These are phyloP conservation scores for Monosporozyma aerobia DNA, from an alignment of 805 yeast genomes.

Conservation along the genomic window DNA sequence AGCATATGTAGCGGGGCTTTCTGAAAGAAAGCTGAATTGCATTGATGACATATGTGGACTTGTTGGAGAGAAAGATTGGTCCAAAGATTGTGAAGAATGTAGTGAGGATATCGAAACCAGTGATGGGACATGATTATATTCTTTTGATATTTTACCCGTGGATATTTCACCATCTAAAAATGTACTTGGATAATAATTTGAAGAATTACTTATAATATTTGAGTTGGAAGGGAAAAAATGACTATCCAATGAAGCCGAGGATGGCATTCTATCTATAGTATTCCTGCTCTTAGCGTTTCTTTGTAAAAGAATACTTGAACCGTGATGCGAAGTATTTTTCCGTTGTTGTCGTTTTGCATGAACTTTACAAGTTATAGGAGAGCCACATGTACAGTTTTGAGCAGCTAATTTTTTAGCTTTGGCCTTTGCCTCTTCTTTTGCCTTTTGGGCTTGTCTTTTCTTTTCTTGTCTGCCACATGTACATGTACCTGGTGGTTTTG, in stretches of 20 bases:
- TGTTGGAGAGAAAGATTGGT: conserved; percentile 25
- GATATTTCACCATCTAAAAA: conserved; percentile 16
- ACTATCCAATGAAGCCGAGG: conserved; percentile 12
- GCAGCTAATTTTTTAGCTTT: conserved; percentile 18
- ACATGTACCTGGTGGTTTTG: conserved; percentile 48
- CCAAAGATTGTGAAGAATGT: conserved; percentile 27
- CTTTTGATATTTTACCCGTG: conserved; percentile 24
- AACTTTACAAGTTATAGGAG: conserved; percentile 15
- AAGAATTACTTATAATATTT: conserved; percentile 10
- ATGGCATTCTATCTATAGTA: conserved; percentile 7
- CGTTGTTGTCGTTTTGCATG: conserved; percentile 16
- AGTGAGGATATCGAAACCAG: conserved; percentile 26
- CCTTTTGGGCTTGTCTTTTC: conserved; percentile 29
- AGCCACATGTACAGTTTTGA: conserved; percentile 31
- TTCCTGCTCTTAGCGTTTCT: conserved; percentile 4
- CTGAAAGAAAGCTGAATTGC: conserved; percentile 10
- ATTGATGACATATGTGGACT: conserved; percentile 19
- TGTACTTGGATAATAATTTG: conserved; percentile 8
- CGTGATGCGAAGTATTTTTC: conserved; percentile 2
- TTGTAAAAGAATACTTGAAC: not conserved
- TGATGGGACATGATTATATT: conserved; percentile 23
- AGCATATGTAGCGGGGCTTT: not conserved
- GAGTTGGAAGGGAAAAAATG: conserved; percentile 6
- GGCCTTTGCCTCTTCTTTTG: conserved; percentile 27
- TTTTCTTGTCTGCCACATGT: conserved; percentile 53